A percentile compares a stretch with the other conserved stretches of the same genome.
These are phyloP conservation scores for Phoenix dactylifera DNA, from an alignment of 176 grass and related monocot genomes.

Conservation along the genomic window DNA sequence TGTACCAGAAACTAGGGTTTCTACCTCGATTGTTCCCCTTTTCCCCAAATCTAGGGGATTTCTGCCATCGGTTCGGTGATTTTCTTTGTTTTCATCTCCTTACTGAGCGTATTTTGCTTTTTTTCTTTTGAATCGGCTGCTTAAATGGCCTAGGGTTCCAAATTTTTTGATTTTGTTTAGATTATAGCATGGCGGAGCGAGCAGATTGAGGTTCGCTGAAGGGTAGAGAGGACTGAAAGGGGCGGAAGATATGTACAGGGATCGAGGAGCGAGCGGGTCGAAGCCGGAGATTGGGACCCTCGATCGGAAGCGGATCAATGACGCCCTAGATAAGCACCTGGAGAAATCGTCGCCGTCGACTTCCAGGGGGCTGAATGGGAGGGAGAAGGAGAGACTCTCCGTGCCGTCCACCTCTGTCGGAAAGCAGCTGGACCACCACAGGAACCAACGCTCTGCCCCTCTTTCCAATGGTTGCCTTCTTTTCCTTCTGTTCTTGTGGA, in stretches of 20 bases:
- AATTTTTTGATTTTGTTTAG: too few species aligned
- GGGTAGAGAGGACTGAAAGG: background rate
- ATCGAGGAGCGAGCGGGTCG: constrained; percentile 16
- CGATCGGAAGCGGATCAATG: constrained; percentile 60
- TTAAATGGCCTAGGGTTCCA: too few species aligned
- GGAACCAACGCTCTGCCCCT: background rate
- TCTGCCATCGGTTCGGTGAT: too few species aligned
- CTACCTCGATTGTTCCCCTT: too few species aligned
- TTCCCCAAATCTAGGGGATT: too few species aligned
- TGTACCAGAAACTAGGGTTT: too few species aligned
- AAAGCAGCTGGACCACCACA: background rate
- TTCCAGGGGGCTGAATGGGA: constrained; percentile 40
- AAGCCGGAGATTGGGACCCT: constrained; percentile 17
- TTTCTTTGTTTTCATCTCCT: too few species aligned
- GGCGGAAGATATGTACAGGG: constrained; percentile 41
- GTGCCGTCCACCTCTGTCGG: constrained; percentile 31
- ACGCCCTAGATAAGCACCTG: constrained; percentile 59
- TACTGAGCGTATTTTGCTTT: too few species aligned
- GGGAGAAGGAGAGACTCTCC: constrained; percentile 38
- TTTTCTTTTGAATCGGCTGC: too few species aligned
- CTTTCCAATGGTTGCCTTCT: constrained; percentile 1
- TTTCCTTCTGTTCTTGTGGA: too few species aligned
- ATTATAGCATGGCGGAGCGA: too few species aligned
- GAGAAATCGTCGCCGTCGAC: constrained; percentile 54
- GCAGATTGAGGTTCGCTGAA: too few species aligned